A percentile compares a stretch with the other conserved stretches of the same genome.
These are phyloP conservation scores for Stygiomarasmius scandens DNA, from an alignment of 1,284 basidiomycete genomes.

Conservation along the genomic window DNA sequence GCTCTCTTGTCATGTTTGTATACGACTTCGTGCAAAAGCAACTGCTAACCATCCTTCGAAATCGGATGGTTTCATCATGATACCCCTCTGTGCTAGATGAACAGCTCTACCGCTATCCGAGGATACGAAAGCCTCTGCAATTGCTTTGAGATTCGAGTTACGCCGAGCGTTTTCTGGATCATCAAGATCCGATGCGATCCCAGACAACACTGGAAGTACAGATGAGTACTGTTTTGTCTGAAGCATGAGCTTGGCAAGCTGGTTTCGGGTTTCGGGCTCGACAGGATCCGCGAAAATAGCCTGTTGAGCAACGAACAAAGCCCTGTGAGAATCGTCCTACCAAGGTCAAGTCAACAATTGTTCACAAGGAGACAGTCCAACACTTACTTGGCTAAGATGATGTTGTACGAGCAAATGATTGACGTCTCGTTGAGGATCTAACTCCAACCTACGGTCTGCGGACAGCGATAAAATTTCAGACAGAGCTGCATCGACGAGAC, in stretches of 20 bases:
- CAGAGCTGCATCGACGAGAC: constrained; percentile 84
- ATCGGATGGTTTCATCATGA: constrained; percentile 71
- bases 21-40: constrained; percentile 45
- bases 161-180: constrained; percentile 33
- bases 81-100: constrained; percentile 60
- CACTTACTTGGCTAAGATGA: constrained; percentile 63
- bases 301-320: constrained; percentile 56
- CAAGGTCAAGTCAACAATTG: constrained; percentile 3
- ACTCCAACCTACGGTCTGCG: constrained; percentile 56
- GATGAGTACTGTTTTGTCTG: constrained; percentile 45
- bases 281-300: constrained; percentile 61
- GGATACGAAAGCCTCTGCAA: constrained; percentile 26
- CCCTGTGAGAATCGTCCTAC: constrained; percentile 53
- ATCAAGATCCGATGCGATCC: constrained; percentile 25
- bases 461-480: constrained; percentile 78
- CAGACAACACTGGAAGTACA: constrained; percentile 42
- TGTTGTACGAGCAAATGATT: constrained; percentile 70
- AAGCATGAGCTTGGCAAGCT: constrained; percentile 57
- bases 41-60: constrained; percentile 60
- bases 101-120: constrained; percentile 21
- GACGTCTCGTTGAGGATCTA: constrained; percentile 71
- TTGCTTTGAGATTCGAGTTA: constrained; percentile 38
- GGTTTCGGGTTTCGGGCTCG: constrained; percentile 45
- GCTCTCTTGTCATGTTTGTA: no score
- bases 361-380: background rate